Evolutionary conservation across 2,329 filamentous ascomycete genomes (phyloP).

Genomic region (Sphaerulina populicola): DNA sequence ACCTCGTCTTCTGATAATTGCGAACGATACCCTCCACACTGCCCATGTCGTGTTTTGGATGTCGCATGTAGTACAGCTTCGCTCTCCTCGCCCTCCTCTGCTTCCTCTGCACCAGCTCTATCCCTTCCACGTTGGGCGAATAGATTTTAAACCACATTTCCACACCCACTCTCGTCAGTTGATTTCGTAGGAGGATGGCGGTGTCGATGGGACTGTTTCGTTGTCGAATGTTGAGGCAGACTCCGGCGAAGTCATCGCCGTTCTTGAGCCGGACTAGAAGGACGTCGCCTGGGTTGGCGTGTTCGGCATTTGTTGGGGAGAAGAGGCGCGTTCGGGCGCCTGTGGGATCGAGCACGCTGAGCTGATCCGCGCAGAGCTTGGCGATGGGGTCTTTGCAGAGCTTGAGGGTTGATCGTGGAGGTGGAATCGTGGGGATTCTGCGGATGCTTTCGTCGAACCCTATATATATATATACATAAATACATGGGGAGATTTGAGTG

Average conservation of each 20-base stretch:
- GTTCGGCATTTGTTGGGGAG: slow-evolving; percentile 65
- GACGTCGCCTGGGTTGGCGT: slow-evolving; percentile 78
- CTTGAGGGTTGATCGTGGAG: slow-evolving; percentile 48
- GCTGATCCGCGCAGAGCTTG: slow-evolving; percentile 58
- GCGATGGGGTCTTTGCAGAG: slow-evolving; percentile 60
- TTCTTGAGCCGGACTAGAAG: slow-evolving; percentile 78
- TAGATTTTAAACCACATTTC: slow-evolving; percentile 99
- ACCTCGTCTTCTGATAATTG: slow-evolving; percentile 52
- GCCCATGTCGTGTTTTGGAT: slow-evolving; percentile 79
- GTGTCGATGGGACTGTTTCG: slow-evolving; percentile 69
- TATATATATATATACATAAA: too few species aligned
- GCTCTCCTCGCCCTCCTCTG: slow-evolving; percentile 79
- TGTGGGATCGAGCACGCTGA: slow-evolving; percentile 70
- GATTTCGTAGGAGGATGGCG: slow-evolving; percentile 74
- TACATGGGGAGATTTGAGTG: too few species aligned
- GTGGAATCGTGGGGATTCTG: slow-evolving; percentile 36
- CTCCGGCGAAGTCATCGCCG: slow-evolving; percentile 82
- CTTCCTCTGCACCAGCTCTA: slow-evolving; percentile 85
- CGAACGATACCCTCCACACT: slow-evolving; percentile 73
- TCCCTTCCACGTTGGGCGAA: slow-evolving; percentile 76
- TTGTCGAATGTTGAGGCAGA: slow-evolving; percentile 76
- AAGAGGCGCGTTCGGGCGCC: slow-evolving; percentile 78
- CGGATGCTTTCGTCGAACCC: slow-evolving; percentile 28
- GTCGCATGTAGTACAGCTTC: slow-evolving; percentile 81
- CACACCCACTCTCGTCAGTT: slow-evolving; percentile 76